These are phyloP conservation scores for Candida railenensis DNA, from an alignment of 805 yeast genomes.

Conservation along the genomic window DNA sequence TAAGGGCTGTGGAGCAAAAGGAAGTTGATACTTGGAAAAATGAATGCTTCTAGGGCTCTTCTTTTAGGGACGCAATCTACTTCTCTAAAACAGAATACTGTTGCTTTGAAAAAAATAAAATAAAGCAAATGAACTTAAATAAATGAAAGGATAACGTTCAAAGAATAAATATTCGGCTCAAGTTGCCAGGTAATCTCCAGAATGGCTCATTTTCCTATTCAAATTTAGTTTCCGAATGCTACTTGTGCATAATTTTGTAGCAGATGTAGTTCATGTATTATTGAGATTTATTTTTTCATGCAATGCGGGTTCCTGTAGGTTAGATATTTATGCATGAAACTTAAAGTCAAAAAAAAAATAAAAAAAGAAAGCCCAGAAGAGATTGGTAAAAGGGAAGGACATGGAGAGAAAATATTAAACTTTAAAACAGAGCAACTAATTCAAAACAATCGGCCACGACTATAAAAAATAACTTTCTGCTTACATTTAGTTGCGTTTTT, in stretches of 20 bases:
- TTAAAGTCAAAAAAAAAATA: not conserved
- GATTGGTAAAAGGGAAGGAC: not conserved
- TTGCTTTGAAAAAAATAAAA: not conserved
- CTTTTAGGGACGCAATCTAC: too few relatives aligned
- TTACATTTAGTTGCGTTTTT: too few relatives aligned
- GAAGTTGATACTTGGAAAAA: too few relatives aligned
- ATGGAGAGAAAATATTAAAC: not conserved
- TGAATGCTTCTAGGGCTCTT: too few relatives aligned
- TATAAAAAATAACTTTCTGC: too few relatives aligned
- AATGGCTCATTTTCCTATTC: not conserved
- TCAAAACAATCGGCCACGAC: too few relatives aligned
- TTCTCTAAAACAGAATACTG: too few relatives aligned
- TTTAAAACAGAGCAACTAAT: too few relatives aligned
- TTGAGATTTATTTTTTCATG: not conserved
- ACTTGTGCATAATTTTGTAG: not conserved
- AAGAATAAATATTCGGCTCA: constrained; percentile 15
- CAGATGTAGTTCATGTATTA: not conserved
- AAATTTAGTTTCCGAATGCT: too few relatives aligned
- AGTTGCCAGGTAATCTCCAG: constrained; percentile 19
- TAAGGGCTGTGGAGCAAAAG: too few relatives aligned
- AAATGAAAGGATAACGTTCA: constrained; percentile 13
- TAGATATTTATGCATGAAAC: not conserved
- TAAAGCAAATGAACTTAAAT: constrained; percentile 10
- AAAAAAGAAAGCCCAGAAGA: not conserved
- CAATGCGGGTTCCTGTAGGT: not conserved